Evolutionary conservation across 2,329 filamentous ascomycete genomes (phyloP), one percentile per base, ranked within the genome.

Genomic region (Pseudomassariella vexata): DNA sequence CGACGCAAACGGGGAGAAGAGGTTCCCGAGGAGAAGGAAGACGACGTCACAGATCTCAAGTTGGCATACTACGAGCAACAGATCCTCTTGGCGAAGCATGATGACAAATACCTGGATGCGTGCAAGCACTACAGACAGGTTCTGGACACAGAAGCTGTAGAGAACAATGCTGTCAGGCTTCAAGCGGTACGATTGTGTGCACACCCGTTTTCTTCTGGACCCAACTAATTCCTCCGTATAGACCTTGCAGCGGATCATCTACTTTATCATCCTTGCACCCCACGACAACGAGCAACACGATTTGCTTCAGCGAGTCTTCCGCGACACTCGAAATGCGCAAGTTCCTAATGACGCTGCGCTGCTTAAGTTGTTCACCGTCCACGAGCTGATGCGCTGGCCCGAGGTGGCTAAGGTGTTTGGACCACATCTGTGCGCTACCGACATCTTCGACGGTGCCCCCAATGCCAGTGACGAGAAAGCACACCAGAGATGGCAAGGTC

Each of bases 221-320:
- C 11, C 50, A 38, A 51, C 30, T 28, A 19, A 31, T 24, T 11
- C 22, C 29, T 31, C 19, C n/a, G 12, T 12, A n/a, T 41, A 94
- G 87, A 79, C 88, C 12, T 76, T 98, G 25, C 88, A 95, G 66
- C 80, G 92, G 52, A 88, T 96, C 57, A 89, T 96, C 63, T 96
- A 94, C 73, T 98, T 94, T 62, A 80, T 95, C 57, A 92, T 96
- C 45, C 83, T 98, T 31, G 85, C 92, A 6, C 89, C 92, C 6
- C 88, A 96, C 63, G 90, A 98, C 67, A 98, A 98, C 62, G 92
- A 98, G 60, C 92, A 98, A 60, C 92, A 90, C 48, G 92, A 98
- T 49, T 82, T 98, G 34, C 80, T 98, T 39, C 89, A 98, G 65
- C 85, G 92, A 51, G 84, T 98, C 48, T 78, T 88, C 57, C 77